phyloP scores from a whole-genome alignment of 345 rosid species.

The Corchorus capsularis region DNA sequence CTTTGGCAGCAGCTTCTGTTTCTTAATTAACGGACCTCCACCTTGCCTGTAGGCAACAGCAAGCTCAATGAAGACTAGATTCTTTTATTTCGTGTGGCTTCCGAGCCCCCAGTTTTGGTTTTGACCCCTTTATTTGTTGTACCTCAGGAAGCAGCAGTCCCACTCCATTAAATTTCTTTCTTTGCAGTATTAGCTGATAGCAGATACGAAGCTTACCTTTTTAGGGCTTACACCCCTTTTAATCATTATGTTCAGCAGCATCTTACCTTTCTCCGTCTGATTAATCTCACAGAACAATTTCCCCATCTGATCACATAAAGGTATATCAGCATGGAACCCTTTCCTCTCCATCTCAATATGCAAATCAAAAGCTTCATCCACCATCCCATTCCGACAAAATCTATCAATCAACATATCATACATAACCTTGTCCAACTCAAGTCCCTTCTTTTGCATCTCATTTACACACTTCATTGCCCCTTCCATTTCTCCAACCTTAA shows the following conservation, averaged over 20 bases:
- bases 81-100: not conserved
- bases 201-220: slow-evolving; percentile 6
- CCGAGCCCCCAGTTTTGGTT: not conserved
- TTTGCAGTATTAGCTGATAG: not conserved
- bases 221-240: slow-evolving; percentile 33
- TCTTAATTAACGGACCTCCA: not conserved
- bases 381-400: slow-evolving; percentile 41
- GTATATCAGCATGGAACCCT: slow-evolving; percentile 34
- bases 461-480: slow-evolving; percentile 32
- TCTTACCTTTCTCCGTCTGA: slow-evolving; percentile 30
- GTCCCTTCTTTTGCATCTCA: slow-evolving; percentile 44
- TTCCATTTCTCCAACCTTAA: slow-evolving; percentile 39
- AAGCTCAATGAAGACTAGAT: not conserved
- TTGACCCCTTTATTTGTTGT: not conserved
- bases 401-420: slow-evolving; percentile 35
- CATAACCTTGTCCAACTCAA: slow-evolving; percentile 40
- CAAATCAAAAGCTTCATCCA: slow-evolving; percentile 37
- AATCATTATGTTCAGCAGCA: slow-evolving; percentile 35
- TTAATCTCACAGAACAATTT: slow-evolving; percentile 27
- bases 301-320: slow-evolving; percentile 22
- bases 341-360: slow-evolving; percentile 39
- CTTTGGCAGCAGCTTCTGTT: not conserved
- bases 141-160: not conserved
- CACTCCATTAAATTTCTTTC: not conserved
- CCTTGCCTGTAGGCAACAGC: not conserved